These are phyloP conservation scores for Fusarium drepaniforme DNA, from an alignment of 2,329 filamentous ascomycete genomes.

Conservation along the genomic window DNA sequence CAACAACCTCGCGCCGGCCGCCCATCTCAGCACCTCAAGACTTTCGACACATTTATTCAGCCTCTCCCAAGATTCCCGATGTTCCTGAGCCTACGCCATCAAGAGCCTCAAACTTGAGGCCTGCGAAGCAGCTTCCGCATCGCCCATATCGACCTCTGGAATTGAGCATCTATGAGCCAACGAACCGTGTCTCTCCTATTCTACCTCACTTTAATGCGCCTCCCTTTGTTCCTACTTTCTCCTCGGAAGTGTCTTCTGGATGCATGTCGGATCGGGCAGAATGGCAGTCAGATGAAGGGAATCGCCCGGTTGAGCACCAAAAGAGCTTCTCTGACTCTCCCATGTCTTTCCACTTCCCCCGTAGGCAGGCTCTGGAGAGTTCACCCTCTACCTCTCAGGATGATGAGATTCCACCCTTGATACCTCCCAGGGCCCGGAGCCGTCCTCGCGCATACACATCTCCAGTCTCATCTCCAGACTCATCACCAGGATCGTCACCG, in stretches of 20 bases:
- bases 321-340: constrained; percentile 59
- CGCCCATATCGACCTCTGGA: constrained; percentile 67
- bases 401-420: constrained; percentile 47
- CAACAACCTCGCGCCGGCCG: constrained; percentile 61
- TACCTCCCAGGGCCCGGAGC: constrained; percentile 57
- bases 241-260: constrained; percentile 53
- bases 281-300: constrained; percentile 44
- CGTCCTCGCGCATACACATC: constrained; percentile 59
- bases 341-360: constrained; percentile 68
- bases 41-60: constrained; percentile 69
- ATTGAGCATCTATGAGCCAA: constrained; percentile 63
- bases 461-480: constrained; percentile 57
- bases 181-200: constrained; percentile 65
- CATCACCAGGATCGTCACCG: constrained; percentile 58
- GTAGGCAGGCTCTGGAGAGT: constrained; percentile 52
- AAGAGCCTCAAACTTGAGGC: constrained; percentile 38
- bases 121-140: constrained; percentile 40
- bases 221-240: constrained; percentile 45
- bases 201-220: constrained; percentile 62
- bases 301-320: constrained; percentile 50
- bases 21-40: constrained; percentile 70
- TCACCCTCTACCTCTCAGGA: constrained; percentile 40
- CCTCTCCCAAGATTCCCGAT: constrained; percentile 54
- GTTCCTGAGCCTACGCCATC: constrained; percentile 35
- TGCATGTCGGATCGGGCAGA: constrained; percentile 46